phyloP scores from a whole-genome alignment of 169 alveolate species.

The Babesia microti region DNA sequence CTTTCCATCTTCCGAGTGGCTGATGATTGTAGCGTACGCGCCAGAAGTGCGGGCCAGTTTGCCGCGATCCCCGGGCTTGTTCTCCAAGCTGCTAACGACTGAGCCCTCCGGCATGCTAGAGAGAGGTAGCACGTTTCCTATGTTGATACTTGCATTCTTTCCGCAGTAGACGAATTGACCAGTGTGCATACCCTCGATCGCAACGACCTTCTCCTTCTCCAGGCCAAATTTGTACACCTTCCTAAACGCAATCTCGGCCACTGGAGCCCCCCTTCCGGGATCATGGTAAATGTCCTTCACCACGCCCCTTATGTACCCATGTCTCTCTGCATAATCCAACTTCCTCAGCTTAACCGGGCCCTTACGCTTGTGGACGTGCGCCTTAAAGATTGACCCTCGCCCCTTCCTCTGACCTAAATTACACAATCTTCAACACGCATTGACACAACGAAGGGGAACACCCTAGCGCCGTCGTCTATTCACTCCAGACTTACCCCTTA shows the following conservation, averaged over 20 bases:
- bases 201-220: conserved; percentile 89
- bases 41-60: conserved; percentile 95
- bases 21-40: conserved; percentile 86
- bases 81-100: conserved; percentile 90
- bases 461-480: too few species aligned
- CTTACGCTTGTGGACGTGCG: conserved; percentile 85
- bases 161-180: conserved; percentile 98
- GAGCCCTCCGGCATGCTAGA: conserved; percentile 98
- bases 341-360: conserved; percentile 93
- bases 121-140: conserved; percentile 95
- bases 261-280: conserved; percentile 99
- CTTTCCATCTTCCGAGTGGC: conserved; percentile 93
- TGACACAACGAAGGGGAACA: too few species aligned
- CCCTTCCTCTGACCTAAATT: conserved; percentile 92
- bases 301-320: conserved; percentile 91
- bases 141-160: conserved; percentile 84
- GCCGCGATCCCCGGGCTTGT: conserved; percentile 97
- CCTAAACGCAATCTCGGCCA: conserved; percentile 89
- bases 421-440: too few species aligned
- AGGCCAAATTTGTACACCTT: conserved; percentile 91
- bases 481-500: too few species aligned
- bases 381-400: conserved; percentile 85
- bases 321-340: conserved; percentile 85
- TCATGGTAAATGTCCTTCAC: conserved; percentile 94
- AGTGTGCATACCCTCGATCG: conserved; percentile 97